A percentile compares a stretch with the other conserved stretches of the same genome.
Evolutionary conservation across 192 early-diverging fungal genomes (phyloP).

Genomic region (Coemansia javaensis): DNA sequence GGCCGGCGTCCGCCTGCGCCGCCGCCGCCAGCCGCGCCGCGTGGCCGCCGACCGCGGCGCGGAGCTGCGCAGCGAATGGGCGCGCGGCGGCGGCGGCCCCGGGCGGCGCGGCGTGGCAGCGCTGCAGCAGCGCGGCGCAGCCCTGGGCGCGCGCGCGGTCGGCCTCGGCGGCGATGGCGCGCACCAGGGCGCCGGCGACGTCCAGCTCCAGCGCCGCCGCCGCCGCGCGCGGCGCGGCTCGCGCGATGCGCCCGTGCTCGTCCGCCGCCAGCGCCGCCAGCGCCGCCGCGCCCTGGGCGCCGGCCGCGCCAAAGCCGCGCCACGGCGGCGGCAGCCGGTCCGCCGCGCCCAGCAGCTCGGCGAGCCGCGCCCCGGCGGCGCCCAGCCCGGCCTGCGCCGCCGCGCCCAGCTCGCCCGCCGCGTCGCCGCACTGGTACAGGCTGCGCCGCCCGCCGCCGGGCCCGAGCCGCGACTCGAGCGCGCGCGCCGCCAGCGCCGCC

Average conservation of each 20-base stretch:
- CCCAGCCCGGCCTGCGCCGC: slow-evolving; percentile 8
- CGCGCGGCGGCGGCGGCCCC: neutral
- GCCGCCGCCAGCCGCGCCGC: slow-evolving; percentile 1
- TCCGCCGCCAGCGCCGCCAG: slow-evolving; percentile 7
- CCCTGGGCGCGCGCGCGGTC: slow-evolving; percentile 3
- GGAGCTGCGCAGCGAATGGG: neutral
- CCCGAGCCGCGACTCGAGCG: slow-evolving; percentile 10
- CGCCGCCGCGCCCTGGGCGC: slow-evolving; percentile 8
- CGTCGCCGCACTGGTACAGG: slow-evolving; percentile 25
- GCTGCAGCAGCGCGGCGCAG: slow-evolving; percentile 1
- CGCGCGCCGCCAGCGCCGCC: slow-evolving; percentile 13
- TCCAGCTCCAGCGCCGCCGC: slow-evolving; percentile 3
- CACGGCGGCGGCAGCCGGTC: slow-evolving; percentile 33
- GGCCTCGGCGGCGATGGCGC: slow-evolving; percentile 7
- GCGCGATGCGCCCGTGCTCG: slow-evolving; percentile 18
- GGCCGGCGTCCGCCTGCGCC: neutral
- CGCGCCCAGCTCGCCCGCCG: slow-evolving; percentile 3
- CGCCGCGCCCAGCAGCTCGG: slow-evolving; percentile 1
- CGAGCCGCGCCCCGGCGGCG: neutral
- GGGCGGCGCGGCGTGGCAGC: neutral
- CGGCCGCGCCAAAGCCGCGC: slow-evolving; percentile 38
- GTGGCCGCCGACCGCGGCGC: neutral
- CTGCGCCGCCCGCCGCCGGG: neutral
- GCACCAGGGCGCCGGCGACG: slow-evolving; percentile 9
- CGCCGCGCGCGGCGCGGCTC: neutral